phyloP scores from a whole-genome alignment of 2,329 filamentous ascomycete species.

The Fusarium neocosmosporiellum region DNA sequence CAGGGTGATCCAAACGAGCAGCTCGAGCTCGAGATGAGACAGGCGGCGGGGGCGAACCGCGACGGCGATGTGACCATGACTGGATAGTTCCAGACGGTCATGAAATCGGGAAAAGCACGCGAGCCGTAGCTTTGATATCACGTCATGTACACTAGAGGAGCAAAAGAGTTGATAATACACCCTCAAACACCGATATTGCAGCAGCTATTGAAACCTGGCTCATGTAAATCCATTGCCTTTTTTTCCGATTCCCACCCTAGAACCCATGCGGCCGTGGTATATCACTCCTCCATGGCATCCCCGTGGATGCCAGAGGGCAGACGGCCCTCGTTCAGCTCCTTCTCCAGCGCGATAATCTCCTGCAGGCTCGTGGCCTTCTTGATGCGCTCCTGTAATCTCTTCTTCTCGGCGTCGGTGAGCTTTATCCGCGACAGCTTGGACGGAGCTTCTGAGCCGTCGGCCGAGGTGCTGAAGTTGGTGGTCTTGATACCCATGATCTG shows the following conservation, averaged over 20 bases:
- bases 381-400: conserved; percentile 86
- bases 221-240: conserved; percentile 20
- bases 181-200: background rate
- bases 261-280: conserved; percentile 16
- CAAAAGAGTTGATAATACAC: background rate
- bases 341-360: conserved; percentile 91
- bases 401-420: conserved; percentile 89
- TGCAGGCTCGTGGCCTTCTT: conserved; percentile 88
- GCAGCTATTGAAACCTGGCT: conserved; percentile 7
- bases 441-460: conserved; percentile 57
- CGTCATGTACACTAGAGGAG: background rate
- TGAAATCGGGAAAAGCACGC: background rate
- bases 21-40: conserved; percentile 66
- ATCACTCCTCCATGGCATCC: conserved; percentile 70
- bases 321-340: conserved; percentile 88
- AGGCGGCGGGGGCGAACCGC: conserved; percentile 51
- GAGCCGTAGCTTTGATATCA: background rate
- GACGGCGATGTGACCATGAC: conserved; percentile 71
- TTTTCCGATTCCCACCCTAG: conserved; percentile 4
- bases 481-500: conserved; percentile 88
- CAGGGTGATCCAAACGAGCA: conserved; percentile 62
- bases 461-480: conserved; percentile 71
- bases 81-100: conserved; percentile 52
- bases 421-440: conserved; percentile 82
- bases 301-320: conserved; percentile 76